Conservation (phyloP, 306 rosid genomes). For the Herpetospermum pedunculosum region DNA sequence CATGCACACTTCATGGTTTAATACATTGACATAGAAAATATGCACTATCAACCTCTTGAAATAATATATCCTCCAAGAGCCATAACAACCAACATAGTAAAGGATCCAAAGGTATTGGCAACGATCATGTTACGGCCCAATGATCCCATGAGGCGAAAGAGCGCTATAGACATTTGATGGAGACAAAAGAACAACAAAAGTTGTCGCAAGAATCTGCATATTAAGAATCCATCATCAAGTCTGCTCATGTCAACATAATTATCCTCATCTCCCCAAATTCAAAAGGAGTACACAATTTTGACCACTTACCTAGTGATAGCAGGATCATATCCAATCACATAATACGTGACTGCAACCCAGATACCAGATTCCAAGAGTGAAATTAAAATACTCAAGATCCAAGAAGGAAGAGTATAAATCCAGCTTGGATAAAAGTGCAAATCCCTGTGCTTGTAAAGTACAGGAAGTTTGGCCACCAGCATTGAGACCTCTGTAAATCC, state of each 20-base stretch:
- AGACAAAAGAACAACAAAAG: conserved; percentile 70
- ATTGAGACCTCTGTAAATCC: conserved; percentile 96
- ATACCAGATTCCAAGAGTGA: conserved; percentile 87
- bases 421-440: conserved; percentile 95
- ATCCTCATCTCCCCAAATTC: conserved; percentile 3
- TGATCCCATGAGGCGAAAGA: conserved; percentile 96
- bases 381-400: conserved; percentile 75
- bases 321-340: conserved; percentile 88
- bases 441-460: conserved; percentile 96
- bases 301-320: conserved; percentile 55
- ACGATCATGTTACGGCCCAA: conserved; percentile 96
- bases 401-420: conserved; percentile 88
- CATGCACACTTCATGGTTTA: not conserved
- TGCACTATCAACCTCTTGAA: conserved; percentile 51
- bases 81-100: conserved; percentile 98
- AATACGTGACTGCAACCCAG: conserved; percentile 91
- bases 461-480: conserved; percentile 97
- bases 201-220: conserved; percentile 70
- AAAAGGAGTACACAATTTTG: not conserved
- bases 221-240: conserved; percentile 15
- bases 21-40: conserved; percentile 1
- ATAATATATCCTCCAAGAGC: conserved; percentile 90
- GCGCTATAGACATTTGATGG: conserved; percentile 94
- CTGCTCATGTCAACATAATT: conserved; percentile 12
- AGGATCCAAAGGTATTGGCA: conserved; percentile 94